Evolutionary conservation across 2,329 filamentous ascomycete species (phyloP), one percentile per base, ranked within the genome.

Genomic region (Seiridium cupressi): DNA sequence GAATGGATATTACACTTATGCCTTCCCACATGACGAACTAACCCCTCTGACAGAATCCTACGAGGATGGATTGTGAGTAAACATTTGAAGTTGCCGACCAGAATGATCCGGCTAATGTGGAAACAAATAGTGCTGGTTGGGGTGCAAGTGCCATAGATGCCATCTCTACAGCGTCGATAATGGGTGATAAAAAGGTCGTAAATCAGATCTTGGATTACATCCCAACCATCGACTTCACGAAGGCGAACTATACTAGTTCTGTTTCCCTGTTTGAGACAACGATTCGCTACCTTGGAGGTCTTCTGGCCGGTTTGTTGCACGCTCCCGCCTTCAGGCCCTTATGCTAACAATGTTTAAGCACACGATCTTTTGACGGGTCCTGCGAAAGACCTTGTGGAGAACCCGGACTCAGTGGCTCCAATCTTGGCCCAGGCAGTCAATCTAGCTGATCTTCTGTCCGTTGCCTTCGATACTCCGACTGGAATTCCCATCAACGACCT

Each of bases 201-300:
- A 77, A 87, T 47, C 79, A 87, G 57, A 93, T 96, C 63, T 74
- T 96, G 26, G 79, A 89, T 5, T 88, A 88, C 70, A 84, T 96
- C 51, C 82, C 86, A 0, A 84, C 76, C 0, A 89, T 96, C 68
- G 80, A 96, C 73, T 96, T 91, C 69, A 82, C 82, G 47, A 77
- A 80, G 9, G 90, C 89, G 1, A 68, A 79, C 2, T 74, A 79
- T 1, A 74, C 79, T 10, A 62, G 44, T 2, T 54, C 53, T 8
- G 86, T 96, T 54, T 94, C 89, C 44, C 75, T 97, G 6, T 97
- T 97, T 68, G 93, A 97, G 75, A 96, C 92, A 0, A 97, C 91
- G 0, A 96, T 97, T 69, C 88, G 93, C 35, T 96, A 96, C 68
- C 77, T 97, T 1, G 93, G 86, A 8, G 93, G 92, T 13, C 81